Percentiles rank a stretch among this genome's conserved stretches.
These are phyloP conservation scores for Ophiostoma himal-ulmi DNA, from an alignment of 2,329 filamentous ascomycete genomes.

Conservation along the genomic window DNA sequence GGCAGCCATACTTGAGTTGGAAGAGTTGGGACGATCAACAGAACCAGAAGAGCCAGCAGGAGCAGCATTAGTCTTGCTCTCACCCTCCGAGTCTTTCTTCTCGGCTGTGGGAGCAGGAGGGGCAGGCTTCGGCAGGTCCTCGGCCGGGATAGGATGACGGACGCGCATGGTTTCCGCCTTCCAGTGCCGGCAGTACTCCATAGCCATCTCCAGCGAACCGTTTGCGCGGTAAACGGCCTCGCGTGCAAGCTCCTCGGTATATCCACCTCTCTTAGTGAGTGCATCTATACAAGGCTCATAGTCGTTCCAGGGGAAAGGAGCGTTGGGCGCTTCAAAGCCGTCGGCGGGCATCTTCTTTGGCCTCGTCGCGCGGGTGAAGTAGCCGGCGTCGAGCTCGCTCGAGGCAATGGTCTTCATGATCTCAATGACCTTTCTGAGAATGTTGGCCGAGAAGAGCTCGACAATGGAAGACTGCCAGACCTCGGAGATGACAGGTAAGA, in stretches of 20 bases:
- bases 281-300: constrained; percentile 32
- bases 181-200: constrained; percentile 70
- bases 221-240: constrained; percentile 82
- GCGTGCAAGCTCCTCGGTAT: constrained; percentile 56
- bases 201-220: constrained; percentile 53
- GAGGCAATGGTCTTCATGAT: constrained; percentile 73
- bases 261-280: constrained; percentile 40
- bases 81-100: neutral
- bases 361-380: neutral
- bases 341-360: constrained; percentile 16
- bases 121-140: constrained; percentile 37
- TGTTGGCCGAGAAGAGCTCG: constrained; percentile 66
- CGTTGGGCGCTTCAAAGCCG: constrained; percentile 38
- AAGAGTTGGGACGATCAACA: neutral
- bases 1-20: neutral
- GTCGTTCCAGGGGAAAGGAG: constrained; percentile 45
- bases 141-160: constrained; percentile 61
- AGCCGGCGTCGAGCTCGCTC: constrained; percentile 61
- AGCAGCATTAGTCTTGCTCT: neutral
- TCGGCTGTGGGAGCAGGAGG: neutral
- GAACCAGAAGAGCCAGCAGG: neutral
- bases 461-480: constrained; percentile 83
- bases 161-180: constrained; percentile 50
- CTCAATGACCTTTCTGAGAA: constrained; percentile 73
- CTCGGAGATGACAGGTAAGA: constrained; percentile 67